Evolutionary conservation across 768 basidiomycete species (phyloP), one percentile per base, ranked within the genome.

Genomic region (Macrolepiota fuliginosa): DNA sequence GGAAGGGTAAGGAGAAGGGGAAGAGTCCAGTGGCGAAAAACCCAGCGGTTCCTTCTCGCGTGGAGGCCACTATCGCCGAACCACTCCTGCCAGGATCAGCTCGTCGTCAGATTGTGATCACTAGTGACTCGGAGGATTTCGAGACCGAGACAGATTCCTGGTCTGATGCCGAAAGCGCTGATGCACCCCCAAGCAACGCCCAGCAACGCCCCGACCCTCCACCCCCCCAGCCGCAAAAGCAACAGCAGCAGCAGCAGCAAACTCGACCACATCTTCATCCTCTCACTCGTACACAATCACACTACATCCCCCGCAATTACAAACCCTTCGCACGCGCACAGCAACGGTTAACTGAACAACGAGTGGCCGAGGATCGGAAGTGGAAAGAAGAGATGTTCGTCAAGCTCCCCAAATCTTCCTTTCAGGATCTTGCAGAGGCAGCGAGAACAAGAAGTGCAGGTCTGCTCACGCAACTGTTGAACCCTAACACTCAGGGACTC

Each of bases 301-400:
- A 66, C 64, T 64, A 68, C 52, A 67, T 67, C 47, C 70, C 66
- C 39, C 42, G 58, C 62, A 19, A 63, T 62, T 24, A 66, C 58
- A 56, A 56, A 56, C 59, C 46, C 17, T 52, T 53, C 42, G 51
- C 60, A 24, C 53, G 66, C 50, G 53, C 65, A 32, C 46, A 57
- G 15, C 65, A 65, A n/a, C 58, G 58, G 4, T 63, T 62, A 29
- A 57, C 60, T 3, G 59, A 65, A 55, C 73, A 75, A 65, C 52
- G 65, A 55, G 90, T 89, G 4, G 87, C 84, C 0, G 66, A 83
- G 61, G 88, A 90, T 69, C 85, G 78, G 1, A 82, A 84, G 67
- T 81, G 84, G 17, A 83, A 88, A 65, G 81, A 83, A 29, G 89
- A 93, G 13, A 77, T 93, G 78, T 89, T 90, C 67, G 80, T 82